Base-by-base conservation (phyloP, 345 rosid species). In the Eucalyptus grandis region DNA sequence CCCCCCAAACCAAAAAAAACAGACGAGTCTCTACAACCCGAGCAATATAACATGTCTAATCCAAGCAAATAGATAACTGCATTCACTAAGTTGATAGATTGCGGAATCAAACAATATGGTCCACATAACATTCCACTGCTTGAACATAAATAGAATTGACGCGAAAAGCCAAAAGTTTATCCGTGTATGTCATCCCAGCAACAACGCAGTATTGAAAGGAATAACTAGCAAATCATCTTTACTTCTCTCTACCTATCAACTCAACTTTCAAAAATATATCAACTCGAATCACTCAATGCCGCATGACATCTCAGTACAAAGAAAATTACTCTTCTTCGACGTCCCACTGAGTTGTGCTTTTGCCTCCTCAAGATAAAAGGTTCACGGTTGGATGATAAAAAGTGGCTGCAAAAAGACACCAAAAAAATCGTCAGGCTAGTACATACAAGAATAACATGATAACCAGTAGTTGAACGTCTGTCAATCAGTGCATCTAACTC, bases 301-400 rank as follows among this genome's bases (percentile, higher is more conserved):
- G 90, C 92, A 87, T 81, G 90, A 90, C 89, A 53, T 51, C 87
- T 65, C 89, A 87, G 88, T 91, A 89, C 89, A 26, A 11, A 77
- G 86, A 83, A 31, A 86, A 56, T 83, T 88, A 89, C 91, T 77
- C 88, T 44, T 77, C 90, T 89, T 40, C 87, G 31, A 88, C 14
- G 51, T 65, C 77, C 88, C 44, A 53, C 87, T 90, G 37, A 14
- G 47, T 88, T 43, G 67, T 30, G 87, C 69, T 82, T 86, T 83
- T 22, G 47, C 27, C 69, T 87, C 72, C 87, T 58, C 16, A 83
- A 58, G 56, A 31, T 37, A 40, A n/a, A 5, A 21, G 81, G 87
- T 92, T 94, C 93, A 95, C 30, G 96, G 97, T 92, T 95, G 95
- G 89, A 96, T 95, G 91, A 97, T 93, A 72, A 96, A 94, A 90